Conservation (phyloP, 2,329 filamentous ascomycete genomes). For the Tolypocladium inflatum region DNA sequence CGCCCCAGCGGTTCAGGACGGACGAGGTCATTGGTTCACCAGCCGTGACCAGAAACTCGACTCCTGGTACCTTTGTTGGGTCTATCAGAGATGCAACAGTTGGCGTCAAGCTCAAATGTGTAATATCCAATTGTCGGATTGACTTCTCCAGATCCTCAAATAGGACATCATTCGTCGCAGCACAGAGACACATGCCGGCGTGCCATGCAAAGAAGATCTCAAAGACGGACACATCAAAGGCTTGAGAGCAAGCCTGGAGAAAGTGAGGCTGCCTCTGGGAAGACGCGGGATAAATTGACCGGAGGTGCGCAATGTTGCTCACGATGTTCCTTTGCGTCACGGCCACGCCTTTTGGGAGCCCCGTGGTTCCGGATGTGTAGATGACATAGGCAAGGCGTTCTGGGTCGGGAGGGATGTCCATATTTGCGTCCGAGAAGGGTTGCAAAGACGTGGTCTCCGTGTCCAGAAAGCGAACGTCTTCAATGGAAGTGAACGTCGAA, state of each 20-base stretch:
- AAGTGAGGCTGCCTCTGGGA: conserved; percentile 40
- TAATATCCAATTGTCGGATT: conserved; percentile 55
- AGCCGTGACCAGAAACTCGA: conserved; percentile 69
- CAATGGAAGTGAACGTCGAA: conserved; percentile 4
- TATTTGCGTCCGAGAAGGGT: conserved; percentile 24
- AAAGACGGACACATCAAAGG: conserved; percentile 82
- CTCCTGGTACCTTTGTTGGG: conserved; percentile 56
- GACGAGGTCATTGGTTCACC: conserved; percentile 70
- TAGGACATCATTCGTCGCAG: conserved; percentile 62
- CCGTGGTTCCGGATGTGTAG: conserved; percentile 78
- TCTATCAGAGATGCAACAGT: conserved; percentile 72
- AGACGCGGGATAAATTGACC: conserved; percentile 52
- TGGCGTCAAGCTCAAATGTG: conserved; percentile 77
- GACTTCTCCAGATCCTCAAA: conserved; percentile 62
- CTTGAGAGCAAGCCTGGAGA: conserved; percentile 74
- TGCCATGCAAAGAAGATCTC: conserved; percentile 84
- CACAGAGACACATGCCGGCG: conserved; percentile 68
- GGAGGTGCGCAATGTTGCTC: conserved; percentile 63
- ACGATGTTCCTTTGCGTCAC: conserved; percentile 68
- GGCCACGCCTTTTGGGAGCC: conserved; percentile 68
- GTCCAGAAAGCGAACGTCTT: conserved; percentile 18
- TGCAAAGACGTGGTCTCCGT: conserved; percentile 19
- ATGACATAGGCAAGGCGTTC: conserved; percentile 63
- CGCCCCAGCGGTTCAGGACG: conserved; percentile 61
- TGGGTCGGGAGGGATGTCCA: conserved; percentile 26